phyloP scores from a whole-genome alignment of 1,139 yeast genomes.

The Scheffersomyces stambukii region DNA sequence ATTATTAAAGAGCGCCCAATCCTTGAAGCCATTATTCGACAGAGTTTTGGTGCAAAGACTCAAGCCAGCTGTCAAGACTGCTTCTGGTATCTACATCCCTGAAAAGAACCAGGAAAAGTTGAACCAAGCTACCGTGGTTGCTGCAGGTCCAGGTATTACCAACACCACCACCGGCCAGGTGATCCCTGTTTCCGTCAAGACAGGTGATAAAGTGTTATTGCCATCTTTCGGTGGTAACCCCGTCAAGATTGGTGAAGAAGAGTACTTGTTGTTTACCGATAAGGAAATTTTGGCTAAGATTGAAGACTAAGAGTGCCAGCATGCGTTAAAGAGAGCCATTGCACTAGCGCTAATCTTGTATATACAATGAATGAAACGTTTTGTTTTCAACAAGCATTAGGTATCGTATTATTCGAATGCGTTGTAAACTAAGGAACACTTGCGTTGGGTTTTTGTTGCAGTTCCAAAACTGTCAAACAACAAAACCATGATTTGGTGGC shows the following conservation, averaged over 20 bases:
- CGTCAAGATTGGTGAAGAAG: constrained; percentile 81
- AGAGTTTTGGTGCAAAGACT: constrained; percentile 92
- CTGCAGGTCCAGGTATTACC: constrained; percentile 82
- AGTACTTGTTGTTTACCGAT: constrained; percentile 77
- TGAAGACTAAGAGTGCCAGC: constrained; percentile 29
- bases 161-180: constrained; percentile 59
- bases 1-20: constrained; percentile 77
- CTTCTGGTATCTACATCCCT: constrained; percentile 93
- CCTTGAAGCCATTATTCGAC: constrained; percentile 89
- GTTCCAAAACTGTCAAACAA: no score
- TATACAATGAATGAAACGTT: no score
- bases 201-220: constrained; percentile 91
- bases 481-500: no score
- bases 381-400: no score
- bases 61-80: constrained; percentile 88
- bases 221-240: constrained; percentile 89
- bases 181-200: constrained; percentile 67
- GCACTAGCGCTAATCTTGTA: no score
- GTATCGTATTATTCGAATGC: no score
- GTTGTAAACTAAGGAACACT: no score
- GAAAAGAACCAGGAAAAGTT: constrained; percentile 95
- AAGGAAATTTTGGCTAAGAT: constrained; percentile 92
- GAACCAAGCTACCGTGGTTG: constrained; percentile 75
- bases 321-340: no score
- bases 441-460: no score